Evolutionary conservation across 2,329 filamentous ascomycete species (phyloP), one percentile per base, ranked within the genome.

Genomic region (Paraphaeosphaeria sporulosa): DNA sequence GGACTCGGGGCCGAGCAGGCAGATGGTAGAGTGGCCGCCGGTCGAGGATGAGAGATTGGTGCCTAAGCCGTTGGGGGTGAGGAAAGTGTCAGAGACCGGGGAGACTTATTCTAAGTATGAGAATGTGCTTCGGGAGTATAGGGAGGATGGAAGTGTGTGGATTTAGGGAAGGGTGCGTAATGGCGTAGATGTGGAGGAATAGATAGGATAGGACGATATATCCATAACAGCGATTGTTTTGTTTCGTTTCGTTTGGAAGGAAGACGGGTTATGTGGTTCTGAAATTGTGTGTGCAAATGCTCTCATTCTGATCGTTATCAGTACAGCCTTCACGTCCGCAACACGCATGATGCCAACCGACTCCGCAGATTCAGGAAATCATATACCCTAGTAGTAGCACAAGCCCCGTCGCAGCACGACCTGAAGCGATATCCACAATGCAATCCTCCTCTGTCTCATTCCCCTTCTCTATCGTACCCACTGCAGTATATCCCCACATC

Each of bases 341-440:
- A 23, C 23, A 25, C 40, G 12, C n/a, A 30, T 38, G 23, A 54
- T 44, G 51, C 51, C 15, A 34, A 38, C 17, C 15, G 43, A 38
- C 17, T 44, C 38, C 38, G 30, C 25, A 21, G 32, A 27, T 54
- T 6, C 51, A 12, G 19, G 13, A n/a, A 13, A 32, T 15, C 51
- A 44, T 4, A 53, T 53, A 43, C 36, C 23, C 50, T 43, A 44
- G 27, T 44, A 54, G 38, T 44, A 44, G 38, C 51, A 54, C 51
- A 44, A n/a, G 38, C 51, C 38, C 21, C 51, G 25, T 21, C 4
- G 15, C 44, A 30, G 13, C 4, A 30, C 27, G 23, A 47, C 4
- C 1, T n/a, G 49, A 52, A 52, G 49, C 36, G 23, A 54, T 30
- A 54, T 43, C 25, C n/a, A n/a, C 23, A 52, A 30, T 10, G 36